These are phyloP conservation scores for Solanum dulcamara DNA, from an alignment of 257 asterid species.

Conservation along the genomic window DNA sequence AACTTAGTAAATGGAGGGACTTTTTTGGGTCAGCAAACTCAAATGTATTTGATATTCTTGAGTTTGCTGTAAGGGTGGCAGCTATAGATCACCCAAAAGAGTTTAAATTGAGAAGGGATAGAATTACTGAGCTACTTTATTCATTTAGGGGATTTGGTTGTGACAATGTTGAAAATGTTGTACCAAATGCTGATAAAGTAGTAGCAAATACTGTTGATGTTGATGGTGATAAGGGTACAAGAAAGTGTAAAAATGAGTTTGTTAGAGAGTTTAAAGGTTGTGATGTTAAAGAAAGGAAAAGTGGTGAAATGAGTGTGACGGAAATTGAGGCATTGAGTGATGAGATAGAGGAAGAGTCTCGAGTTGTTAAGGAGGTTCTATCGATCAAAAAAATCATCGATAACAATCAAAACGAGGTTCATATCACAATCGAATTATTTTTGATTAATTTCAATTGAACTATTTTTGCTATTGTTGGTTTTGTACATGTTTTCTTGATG, in stretches of 20 bases:
- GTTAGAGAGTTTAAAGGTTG: neutral
- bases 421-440: too few relatives aligned
- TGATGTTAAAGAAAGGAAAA: constrained; percentile 42
- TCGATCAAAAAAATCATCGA: constrained; percentile 61
- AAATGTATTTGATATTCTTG: constrained; percentile 26
- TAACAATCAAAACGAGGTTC: constrained; percentile 50
- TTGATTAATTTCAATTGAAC: neutral
- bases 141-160: constrained; percentile 47
- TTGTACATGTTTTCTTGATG: neutral
- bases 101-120: constrained; percentile 31
- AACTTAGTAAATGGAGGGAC: constrained; percentile 38
- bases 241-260: constrained; percentile 25
- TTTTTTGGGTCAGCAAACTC: constrained; percentile 22
- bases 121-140: constrained; percentile 34
- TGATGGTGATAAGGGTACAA: constrained; percentile 3
- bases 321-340: constrained; percentile 33
- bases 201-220: too few relatives aligned
- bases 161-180: constrained; percentile 38
- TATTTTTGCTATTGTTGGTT: neutral
- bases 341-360: constrained; percentile 66
- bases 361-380: constrained; percentile 26
- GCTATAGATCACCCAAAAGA: constrained; percentile 36
- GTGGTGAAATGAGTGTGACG: constrained; percentile 36
- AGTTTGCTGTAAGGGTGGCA: constrained; percentile 41
- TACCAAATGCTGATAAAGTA: too few relatives aligned